A percentile compares a stretch with the other conserved stretches of the same genome.
phyloP scores from a whole-genome alignment of 1,284 basidiomycete species.

The Serendipita sp. region DNA sequence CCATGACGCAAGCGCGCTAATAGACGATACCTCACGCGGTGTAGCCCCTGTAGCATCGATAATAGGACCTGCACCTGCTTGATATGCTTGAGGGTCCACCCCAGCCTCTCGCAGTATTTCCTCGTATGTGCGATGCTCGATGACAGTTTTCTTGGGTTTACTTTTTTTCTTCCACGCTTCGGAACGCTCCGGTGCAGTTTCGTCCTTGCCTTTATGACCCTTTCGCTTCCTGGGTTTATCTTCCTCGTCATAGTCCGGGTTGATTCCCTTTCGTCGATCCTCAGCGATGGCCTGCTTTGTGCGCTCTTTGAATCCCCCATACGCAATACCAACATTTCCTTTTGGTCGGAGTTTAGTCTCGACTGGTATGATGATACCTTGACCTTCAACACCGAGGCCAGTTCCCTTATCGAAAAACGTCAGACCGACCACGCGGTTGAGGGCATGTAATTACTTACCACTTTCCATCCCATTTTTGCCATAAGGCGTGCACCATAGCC shows the following conservation, averaged over 20 bases:
- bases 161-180: slow-evolving; percentile 41
- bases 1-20: slow-evolving; percentile 69
- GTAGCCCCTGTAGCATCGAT: slow-evolving; percentile 90
- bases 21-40: slow-evolving; percentile 65
- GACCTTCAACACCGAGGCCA: slow-evolving; percentile 65
- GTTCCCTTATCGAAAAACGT: slow-evolving; percentile 29
- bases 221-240: slow-evolving; percentile 28
- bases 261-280: slow-evolving; percentile 40
- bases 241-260: slow-evolving; percentile 60
- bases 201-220: slow-evolving; percentile 31
- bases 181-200: slow-evolving; percentile 24
- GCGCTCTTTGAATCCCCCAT: slow-evolving; percentile 73
- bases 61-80: slow-evolving; percentile 62
- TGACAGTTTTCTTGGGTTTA: slow-evolving; percentile 68
- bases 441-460: slow-evolving; percentile 23
- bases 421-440: background rate
- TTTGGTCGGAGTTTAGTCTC: slow-evolving; percentile 73
- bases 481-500: slow-evolving; percentile 78
- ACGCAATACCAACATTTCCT: slow-evolving; percentile 69
- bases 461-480: slow-evolving; percentile 87
- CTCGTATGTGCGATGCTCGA: slow-evolving; percentile 91
- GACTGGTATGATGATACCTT: slow-evolving; percentile 80
- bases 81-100: slow-evolving; percentile 29
- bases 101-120: slow-evolving; percentile 80
- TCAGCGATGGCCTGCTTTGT: slow-evolving; percentile 80